Evolutionary conservation across 1,284 basidiomycete species (phyloP).

Genomic region (Microbotryum saponariae): DNA sequence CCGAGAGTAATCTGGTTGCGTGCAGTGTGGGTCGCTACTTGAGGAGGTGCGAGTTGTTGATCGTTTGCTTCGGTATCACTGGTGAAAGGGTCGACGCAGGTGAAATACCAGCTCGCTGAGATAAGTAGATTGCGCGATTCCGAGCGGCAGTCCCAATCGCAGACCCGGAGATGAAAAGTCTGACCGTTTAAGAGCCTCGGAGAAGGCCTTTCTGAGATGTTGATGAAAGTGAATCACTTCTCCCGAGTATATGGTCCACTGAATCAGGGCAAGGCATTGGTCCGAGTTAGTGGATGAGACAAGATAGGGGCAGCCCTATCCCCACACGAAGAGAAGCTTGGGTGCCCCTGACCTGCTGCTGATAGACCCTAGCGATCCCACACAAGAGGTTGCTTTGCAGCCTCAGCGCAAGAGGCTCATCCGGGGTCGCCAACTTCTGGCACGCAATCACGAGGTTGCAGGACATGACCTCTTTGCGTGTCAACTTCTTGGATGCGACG

Average conservation of each 20-base stretch:
- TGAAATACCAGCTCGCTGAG: neutral
- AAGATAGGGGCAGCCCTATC: neutral
- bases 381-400: conserved; percentile 21
- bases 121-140: too few relatives aligned
- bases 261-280: neutral
- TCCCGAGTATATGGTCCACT: conserved; percentile 21
- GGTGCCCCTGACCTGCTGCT: conserved; percentile 19
- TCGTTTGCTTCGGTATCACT: conserved; percentile 4
- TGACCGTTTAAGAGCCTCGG: conserved; percentile 4
- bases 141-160: too few relatives aligned
- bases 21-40: neutral
- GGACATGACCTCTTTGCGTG: conserved; percentile 28
- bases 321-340: neutral
- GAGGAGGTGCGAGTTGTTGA: neutral
- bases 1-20: conserved; percentile 5
- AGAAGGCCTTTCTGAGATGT: conserved; percentile 21
- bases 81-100: neutral
- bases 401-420: conserved; percentile 32
- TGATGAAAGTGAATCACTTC: conserved; percentile 27
- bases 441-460: conserved; percentile 31
- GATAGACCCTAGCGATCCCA: conserved; percentile 27
- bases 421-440: conserved; percentile 29
- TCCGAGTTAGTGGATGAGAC: neutral
- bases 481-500: conserved; percentile 23
- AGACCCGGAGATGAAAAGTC: neutral